A percentile compares a stretch with the other conserved stretches of the same genome.
phyloP scores from a whole-genome alignment of 129 eudicot species.

The Deinandra increscens region DNA sequence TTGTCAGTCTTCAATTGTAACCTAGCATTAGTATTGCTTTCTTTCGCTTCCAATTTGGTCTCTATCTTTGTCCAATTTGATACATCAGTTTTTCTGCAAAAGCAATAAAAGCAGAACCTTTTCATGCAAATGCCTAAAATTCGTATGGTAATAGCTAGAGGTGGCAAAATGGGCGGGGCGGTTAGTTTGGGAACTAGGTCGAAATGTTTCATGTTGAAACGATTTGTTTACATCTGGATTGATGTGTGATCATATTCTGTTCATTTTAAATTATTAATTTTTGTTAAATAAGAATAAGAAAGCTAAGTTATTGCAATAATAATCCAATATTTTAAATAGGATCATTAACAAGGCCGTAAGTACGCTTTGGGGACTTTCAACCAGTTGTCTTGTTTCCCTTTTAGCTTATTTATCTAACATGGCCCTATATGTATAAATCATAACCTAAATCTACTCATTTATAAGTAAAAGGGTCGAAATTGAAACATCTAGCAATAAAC shows the following conservation, averaged over 20 bases:
- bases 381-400: neutral
- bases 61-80: conserved; percentile 73
- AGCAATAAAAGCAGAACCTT: neutral
- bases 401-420: neutral
- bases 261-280: neutral
- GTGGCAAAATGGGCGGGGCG: neutral
- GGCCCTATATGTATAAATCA: neutral
- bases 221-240: neutral
- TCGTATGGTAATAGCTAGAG: neutral
- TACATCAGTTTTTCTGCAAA: conserved; percentile 57
- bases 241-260: neutral
- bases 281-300: neutral
- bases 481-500: neutral
- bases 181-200: neutral
- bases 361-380: neutral
- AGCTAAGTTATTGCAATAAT: neutral
- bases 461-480: neutral
- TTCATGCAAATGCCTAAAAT: neutral
- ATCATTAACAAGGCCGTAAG: neutral
- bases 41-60: conserved; percentile 56
- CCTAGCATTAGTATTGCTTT: conserved; percentile 55
- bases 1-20: conserved; percentile 52
- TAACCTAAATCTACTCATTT: neutral
- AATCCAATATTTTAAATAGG: neutral
- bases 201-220: neutral